Evolutionary conservation across 768 basidiomycete genomes (phyloP).

Genomic region (Suillus occidentalis): DNA sequence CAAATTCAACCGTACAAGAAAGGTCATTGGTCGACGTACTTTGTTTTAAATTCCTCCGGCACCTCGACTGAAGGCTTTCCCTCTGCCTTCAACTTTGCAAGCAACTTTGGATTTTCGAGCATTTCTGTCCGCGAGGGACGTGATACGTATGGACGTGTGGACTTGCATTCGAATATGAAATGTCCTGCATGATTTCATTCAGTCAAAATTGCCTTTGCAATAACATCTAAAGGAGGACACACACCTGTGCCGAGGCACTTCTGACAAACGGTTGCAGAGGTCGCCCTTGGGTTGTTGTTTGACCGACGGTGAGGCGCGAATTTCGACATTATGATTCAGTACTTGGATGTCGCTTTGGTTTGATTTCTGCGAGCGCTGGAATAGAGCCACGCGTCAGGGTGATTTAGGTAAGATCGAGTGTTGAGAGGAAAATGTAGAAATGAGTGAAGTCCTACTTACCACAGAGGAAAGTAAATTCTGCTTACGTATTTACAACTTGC

Average conservation of each 20-base stretch:
- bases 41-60: conserved; percentile 87
- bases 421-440: conserved; percentile 2
- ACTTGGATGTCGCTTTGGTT: not conserved
- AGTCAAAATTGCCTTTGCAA: conserved; percentile 5
- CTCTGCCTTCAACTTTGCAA: conserved; percentile 66
- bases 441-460: too few relatives aligned
- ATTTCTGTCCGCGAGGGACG: conserved; percentile 88
- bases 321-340: conserved; percentile 59
- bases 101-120: conserved; percentile 71
- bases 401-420: not conserved
- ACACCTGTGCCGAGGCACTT: conserved; percentile 74
- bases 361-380: not conserved
- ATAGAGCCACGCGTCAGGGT: not conserved
- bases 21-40: conserved; percentile 44
- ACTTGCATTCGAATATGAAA: conserved; percentile 90
- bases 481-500: conserved; percentile 19
- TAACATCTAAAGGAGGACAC: conserved; percentile 12
- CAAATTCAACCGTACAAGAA: not conserved
- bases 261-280: conserved; percentile 72
- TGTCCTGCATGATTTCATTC: conserved; percentile 57
- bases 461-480: conserved; percentile 9
- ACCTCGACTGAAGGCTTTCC: conserved; percentile 80
- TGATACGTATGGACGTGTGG: conserved; percentile 74
- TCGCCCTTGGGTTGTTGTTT: conserved; percentile 61
- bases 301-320: conserved; percentile 73